These are phyloP conservation scores for Backusella morwellensis DNA, from an alignment of 192 early-diverging fungal genomes.

Conservation along the genomic window DNA sequence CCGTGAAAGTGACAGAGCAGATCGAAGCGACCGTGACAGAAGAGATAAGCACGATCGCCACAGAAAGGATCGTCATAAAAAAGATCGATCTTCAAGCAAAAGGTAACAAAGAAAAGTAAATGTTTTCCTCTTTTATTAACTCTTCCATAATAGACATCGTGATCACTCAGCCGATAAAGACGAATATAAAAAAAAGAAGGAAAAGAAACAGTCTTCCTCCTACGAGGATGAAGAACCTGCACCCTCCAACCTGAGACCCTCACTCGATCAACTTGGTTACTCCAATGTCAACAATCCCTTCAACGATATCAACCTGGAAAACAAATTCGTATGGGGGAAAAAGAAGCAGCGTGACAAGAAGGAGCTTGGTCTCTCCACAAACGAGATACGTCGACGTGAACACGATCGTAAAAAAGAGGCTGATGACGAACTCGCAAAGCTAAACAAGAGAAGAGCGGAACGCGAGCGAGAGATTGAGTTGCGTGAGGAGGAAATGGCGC, in stretches of 20 bases:
- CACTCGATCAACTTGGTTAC: constrained; percentile 47
- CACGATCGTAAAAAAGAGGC: constrained; percentile 59
- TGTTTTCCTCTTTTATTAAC: background rate
- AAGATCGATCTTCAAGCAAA: background rate
- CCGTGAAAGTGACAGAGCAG: background rate
- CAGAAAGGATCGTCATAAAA: background rate
- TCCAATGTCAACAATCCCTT: constrained; percentile 78
- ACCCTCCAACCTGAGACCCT: background rate
- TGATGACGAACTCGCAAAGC: constrained; percentile 74
- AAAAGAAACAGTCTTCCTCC: background rate
- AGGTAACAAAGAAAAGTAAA: background rate
- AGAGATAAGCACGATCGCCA: background rate
- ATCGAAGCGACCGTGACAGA: background rate
- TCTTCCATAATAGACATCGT: background rate
- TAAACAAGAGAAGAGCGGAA: constrained; percentile 75
- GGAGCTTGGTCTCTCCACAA: constrained; percentile 52
- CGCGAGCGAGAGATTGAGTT: constrained; percentile 80
- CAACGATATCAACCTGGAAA: constrained; percentile 72
- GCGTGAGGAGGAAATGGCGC: constrained; percentile 76
- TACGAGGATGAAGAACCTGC: background rate
- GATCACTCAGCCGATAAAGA: background rate
- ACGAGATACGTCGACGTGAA: constrained; percentile 57
- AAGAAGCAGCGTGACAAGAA: constrained; percentile 83
- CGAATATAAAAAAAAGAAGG: background rate
- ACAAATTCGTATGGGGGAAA: constrained; percentile 95